Evolutionary conservation across 106 monocot species (phyloP).

Genomic region (Amphibolis antarctica): DNA sequence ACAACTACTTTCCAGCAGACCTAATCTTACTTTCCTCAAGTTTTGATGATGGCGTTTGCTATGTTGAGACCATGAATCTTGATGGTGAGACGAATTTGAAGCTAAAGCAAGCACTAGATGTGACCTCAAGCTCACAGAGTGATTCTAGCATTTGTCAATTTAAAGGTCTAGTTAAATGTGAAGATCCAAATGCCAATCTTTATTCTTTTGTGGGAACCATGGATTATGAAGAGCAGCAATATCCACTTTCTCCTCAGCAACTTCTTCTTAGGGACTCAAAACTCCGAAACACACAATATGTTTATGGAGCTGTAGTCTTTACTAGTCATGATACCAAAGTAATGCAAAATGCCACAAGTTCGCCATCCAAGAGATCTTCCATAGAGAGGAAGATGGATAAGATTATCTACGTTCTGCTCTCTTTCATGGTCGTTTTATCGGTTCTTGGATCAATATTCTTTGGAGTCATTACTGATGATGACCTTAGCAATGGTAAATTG

Average conservation of each 20-base stretch:
- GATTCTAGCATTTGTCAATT: conserved; percentile 44
- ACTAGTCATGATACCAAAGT: conserved; percentile 89
- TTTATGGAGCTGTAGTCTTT: conserved; percentile 75
- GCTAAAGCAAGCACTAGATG: conserved; percentile 67
- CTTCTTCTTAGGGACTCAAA: conserved; percentile 88
- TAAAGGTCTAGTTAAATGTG: conserved; percentile 56
- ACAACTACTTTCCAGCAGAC: conserved; percentile 81
- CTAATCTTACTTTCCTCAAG: conserved; percentile 76
- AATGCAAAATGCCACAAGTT: conserved; percentile 80
- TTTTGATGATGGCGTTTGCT: conserved; percentile 81
- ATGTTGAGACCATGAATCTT: conserved; percentile 94
- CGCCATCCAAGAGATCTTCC: conserved; percentile 84
- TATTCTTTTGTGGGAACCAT: conserved; percentile 85
- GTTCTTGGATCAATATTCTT: conserved; percentile 60
- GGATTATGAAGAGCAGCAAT: conserved; percentile 44
- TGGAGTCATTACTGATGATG: conserved; percentile 44
- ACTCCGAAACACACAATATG: conserved; percentile 66
- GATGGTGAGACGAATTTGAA: conserved; percentile 95
- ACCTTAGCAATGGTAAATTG: conserved; percentile 36
- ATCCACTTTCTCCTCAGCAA: conserved; percentile 76
- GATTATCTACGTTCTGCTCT: conserved; percentile 56
- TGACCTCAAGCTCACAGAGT: conserved; percentile 45
- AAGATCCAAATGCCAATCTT: conserved; percentile 81
- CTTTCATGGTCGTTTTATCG: conserved; percentile 43
- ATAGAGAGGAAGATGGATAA: conserved; percentile 83